Percentiles rank a stretch among this genome's conserved stretches.
phyloP scores from a whole-genome alignment of 169 alveolate genomes.

The Cryptosporidium parvum region DNA sequence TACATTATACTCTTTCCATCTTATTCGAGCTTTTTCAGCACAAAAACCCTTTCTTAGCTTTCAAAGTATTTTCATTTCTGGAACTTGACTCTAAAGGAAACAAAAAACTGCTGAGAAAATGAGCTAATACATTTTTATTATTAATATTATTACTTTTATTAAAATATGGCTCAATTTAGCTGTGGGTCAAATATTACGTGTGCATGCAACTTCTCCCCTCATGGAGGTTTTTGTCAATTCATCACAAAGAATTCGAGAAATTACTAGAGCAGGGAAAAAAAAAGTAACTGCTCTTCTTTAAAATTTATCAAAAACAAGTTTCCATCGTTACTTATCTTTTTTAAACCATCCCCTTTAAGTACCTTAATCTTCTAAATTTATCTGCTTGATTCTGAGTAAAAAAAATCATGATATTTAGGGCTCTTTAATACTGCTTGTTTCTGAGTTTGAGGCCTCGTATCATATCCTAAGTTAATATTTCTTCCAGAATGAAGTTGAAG shows the following conservation, averaged over 20 bases:
- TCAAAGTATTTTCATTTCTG: not conserved
- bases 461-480: slow-evolving; percentile 20
- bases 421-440: slow-evolving; percentile 12
- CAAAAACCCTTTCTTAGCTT: not conserved
- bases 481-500: slow-evolving; percentile 58
- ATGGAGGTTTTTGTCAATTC: not conserved
- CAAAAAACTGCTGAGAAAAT: not conserved
- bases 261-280: not conserved
- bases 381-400: slow-evolving; percentile 41
- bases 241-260: not conserved
- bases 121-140: not conserved
- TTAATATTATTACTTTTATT: too few relatives aligned
- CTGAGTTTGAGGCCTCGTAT: slow-evolving; percentile 9
- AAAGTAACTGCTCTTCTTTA: not conserved
- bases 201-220: not conserved
- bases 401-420: slow-evolving; percentile 48
- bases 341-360: too few relatives aligned
- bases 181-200: not conserved
- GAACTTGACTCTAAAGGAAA: not conserved
- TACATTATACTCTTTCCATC: not conserved
- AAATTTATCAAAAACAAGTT: too few relatives aligned
- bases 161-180: not conserved
- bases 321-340: not conserved
- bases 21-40: not conserved
- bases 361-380: not conserved